Percentiles rank a stretch among this genome's conserved stretches.
Conservation (phyloP, 768 basidiomycete genomes). For the Leccinum imitatum region DNA sequence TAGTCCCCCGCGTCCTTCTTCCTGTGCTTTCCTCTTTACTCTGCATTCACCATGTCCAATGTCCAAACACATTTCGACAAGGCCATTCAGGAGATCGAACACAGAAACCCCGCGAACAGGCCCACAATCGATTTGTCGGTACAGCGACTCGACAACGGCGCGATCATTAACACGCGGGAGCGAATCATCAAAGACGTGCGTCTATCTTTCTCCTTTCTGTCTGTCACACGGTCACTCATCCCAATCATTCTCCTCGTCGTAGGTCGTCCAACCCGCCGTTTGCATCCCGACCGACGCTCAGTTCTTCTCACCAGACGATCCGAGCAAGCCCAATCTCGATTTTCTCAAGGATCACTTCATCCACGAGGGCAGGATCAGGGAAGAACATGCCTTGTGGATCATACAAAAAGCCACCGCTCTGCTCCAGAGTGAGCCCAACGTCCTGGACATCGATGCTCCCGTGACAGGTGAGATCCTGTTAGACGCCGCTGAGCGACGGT, state of each 20-base stretch:
- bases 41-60: slow-evolving; percentile 21
- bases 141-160: slow-evolving; percentile 27
- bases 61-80: slow-evolving; percentile 27
- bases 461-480: slow-evolving; percentile 53
- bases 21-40: slow-evolving; percentile 8
- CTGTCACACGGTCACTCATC: neutral
- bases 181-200: slow-evolving; percentile 29
- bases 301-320: slow-evolving; percentile 68
- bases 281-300: slow-evolving; percentile 68
- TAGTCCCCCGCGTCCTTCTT: neutral
- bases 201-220: neutral
- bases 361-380: slow-evolving; percentile 62
- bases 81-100: slow-evolving; percentile 30
- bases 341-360: slow-evolving; percentile 80
- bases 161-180: slow-evolving; percentile 26
- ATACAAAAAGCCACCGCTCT: slow-evolving; percentile 58
- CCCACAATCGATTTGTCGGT: slow-evolving; percentile 21
- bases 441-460: slow-evolving; percentile 69
- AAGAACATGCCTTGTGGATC: slow-evolving; percentile 68
- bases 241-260: neutral
- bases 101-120: slow-evolving; percentile 24
- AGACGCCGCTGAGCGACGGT: slow-evolving; percentile 21
- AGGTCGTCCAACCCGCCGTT: slow-evolving; percentile 72
- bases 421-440: slow-evolving; percentile 58
- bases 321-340: slow-evolving; percentile 65